Base-by-base conservation (phyloP, 108 stramenopile genomes). In the Cyclotella cryptica region DNA sequence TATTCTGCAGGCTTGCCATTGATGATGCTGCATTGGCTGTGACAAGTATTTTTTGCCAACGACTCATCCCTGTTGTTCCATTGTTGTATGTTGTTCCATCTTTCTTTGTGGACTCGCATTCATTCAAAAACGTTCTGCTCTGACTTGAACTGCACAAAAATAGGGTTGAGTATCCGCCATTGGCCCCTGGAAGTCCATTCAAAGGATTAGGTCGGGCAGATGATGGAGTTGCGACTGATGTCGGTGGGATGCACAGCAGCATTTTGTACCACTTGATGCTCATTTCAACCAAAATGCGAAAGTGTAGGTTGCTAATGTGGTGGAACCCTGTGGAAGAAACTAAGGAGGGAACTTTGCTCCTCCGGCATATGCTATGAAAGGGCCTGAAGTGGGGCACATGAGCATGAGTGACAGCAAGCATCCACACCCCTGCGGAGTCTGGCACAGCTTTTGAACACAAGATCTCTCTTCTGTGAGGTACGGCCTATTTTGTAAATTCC, bases 271-370 rank as follows among this genome's bases (percentile, higher is more conserved):
- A 35, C 13, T 80, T 54, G 26, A 52, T 24, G 17, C 67, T 80
- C 71, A 73, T 80, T 60, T 80, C 79, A 30, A 80, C 52, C 72
- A 73, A 67, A 29, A 80, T 73, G 10, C 79, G 79, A 51, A 73
- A 80, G 15, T 72, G 52, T 53, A 72, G 64, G 60, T 80, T 80
- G 40, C 79, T 72, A 12, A 80, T 46, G 65, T 80, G 79, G 44
- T 80, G 72, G 51, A 80, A 80, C n/a, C n/a, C n/a, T n/a, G n/a
- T n/a, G n/a, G n/a, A n/a, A n/a, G n/a, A n/a, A n/a, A n/a, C n/a
- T n/a, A n/a, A n/a, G n/a, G n/a, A n/a, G n/a, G n/a, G n/a, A n/a
- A n/a, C n/a, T n/a, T n/a, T n/a, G n/a, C n/a, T n/a, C n/a, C n/a
- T n/a, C n/a, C n/a, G n/a, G n/a, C n/a, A n/a, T n/a, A n/a, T n/a